These are phyloP conservation scores for Morella rubra DNA, from an alignment of 306 rosid genomes.

Conservation along the genomic window DNA sequence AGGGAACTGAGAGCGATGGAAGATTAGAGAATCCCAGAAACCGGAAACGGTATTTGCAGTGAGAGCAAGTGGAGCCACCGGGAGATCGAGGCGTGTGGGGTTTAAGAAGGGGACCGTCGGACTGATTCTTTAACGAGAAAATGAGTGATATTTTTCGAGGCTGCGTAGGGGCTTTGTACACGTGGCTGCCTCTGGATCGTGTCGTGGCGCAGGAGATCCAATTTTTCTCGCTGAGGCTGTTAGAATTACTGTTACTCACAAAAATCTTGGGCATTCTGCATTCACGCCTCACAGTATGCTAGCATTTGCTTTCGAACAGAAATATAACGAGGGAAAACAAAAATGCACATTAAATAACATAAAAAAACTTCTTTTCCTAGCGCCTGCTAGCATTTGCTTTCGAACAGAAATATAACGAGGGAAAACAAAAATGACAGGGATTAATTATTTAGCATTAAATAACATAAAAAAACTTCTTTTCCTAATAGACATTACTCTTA, in stretches of 20 bases:
- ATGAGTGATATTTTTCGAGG: slow-evolving; percentile 47
- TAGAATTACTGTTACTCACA: not conserved
- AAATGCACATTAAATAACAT: too few species aligned
- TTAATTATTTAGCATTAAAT: too few species aligned
- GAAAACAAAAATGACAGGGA: too few species aligned
- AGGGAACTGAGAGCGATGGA: not conserved
- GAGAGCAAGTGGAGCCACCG: slow-evolving; percentile 14
- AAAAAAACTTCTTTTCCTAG: too few species aligned
- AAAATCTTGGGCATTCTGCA: not conserved
- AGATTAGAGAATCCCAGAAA: not conserved
- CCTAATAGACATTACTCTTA: too few species aligned
- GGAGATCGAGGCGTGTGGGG: slow-evolving; percentile 17
- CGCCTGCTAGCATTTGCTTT: too few species aligned
- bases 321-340: too few species aligned
- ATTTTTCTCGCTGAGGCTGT: slow-evolving; percentile 35
- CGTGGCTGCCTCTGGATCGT: slow-evolving; percentile 54
- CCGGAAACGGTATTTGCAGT: not conserved
- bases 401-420: too few species aligned
- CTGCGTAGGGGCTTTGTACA: slow-evolving; percentile 33
- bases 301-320: too few species aligned
- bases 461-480: too few species aligned
- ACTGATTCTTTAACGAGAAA: not conserved
- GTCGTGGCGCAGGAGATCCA: slow-evolving; percentile 64
- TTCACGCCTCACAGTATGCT: not conserved
- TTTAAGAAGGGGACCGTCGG: slow-evolving; percentile 39